Base-by-base conservation (phyloP, 495 filamentous ascomycete genomes). In the Penicillium fimorum region DNA sequence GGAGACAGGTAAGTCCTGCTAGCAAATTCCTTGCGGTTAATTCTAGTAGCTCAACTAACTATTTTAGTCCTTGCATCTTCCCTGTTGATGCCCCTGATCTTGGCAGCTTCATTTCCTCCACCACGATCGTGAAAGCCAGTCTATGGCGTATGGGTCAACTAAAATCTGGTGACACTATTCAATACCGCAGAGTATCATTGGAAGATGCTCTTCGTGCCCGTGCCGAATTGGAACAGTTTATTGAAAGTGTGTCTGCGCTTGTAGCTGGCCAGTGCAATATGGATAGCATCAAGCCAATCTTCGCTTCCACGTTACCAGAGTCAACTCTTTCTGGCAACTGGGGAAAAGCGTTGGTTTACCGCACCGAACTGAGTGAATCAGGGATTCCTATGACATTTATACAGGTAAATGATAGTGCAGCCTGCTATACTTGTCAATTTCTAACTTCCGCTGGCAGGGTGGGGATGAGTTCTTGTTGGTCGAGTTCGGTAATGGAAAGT, bases 141-240 rank as follows among this genome's bases (percentile, higher is more conserved):
- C 64, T 79, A 25, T 86, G 82, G 81, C 80, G 81, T 64, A 47
- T 87, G 10, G 84, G 84, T 0, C 83, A 85, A 64, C 66, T 87
- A 12, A 82, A 79, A 53, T 76, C 82, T 18, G 84, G 84, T n/a
- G 77, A 84, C 59, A 79, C 73, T 5, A 63, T 84, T 17, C 68
- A 70, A n/a, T 79, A 54, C 63, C n/a, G 63, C 22, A 63, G 69
- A 17, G 74, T 79, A 4, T 75, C 79, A 8, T 61, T 80, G 24
- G 66, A 78, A 12, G 71, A 78, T 50, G 80, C 82, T 10, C 51
- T 83, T 3, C 53, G 56, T 32, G 50, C 67, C 18, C 64, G 70
- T 15, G 58, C 59, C 42, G 57, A 67, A 4, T 44, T 77, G 17
- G 69, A 79, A n/a, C 56, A 55, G 2, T 79, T 76, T 41, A 15